A percentile compares a stretch with the other conserved stretches of the same genome.
These are phyloP conservation scores for Plasmodium coatneyi DNA, from an alignment of 169 alveolate genomes.

Conservation along the genomic window DNA sequence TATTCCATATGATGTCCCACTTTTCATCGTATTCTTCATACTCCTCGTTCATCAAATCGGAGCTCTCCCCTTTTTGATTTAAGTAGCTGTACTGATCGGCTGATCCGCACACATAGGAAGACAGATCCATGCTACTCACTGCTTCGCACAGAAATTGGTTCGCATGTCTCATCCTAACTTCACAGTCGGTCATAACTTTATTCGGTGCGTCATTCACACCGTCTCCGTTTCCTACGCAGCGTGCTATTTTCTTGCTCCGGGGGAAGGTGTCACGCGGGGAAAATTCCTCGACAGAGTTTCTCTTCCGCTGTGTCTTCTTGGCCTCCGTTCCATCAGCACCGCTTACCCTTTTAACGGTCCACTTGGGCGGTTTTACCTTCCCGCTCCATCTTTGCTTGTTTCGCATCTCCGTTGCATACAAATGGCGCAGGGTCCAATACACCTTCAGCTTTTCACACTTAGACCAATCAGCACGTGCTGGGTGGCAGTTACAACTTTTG, in stretches of 20 bases:
- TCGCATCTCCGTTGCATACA: background rate
- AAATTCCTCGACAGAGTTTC: background rate
- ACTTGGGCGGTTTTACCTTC: background rate
- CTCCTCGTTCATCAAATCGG: background rate
- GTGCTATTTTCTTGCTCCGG: background rate
- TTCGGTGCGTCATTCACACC: background rate
- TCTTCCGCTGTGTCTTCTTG: background rate
- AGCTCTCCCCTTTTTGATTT: conserved; percentile 10
- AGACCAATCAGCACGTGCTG: background rate
- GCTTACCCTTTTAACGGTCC: background rate
- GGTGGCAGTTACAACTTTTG: background rate
- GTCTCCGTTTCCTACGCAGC: background rate
- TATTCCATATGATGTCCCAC: conserved; percentile 80
- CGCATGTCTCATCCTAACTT: background rate
- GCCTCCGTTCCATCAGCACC: background rate
- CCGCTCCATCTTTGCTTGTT: background rate
- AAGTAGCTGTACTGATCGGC: conserved; percentile 38
- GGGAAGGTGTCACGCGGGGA: background rate
- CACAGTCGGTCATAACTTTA: background rate
- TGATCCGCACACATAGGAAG: conserved; percentile 46
- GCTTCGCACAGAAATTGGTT: conserved; percentile 30
- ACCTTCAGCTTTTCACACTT: conserved; percentile 8
- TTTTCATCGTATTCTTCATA: conserved; percentile 54
- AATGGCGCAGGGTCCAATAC: background rate
- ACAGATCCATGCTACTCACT: conserved; percentile 43